A percentile compares a stretch with the other conserved stretches of the same genome.
These are phyloP conservation scores for Apiospora pterosperma DNA, from an alignment of 2,329 filamentous ascomycete genomes.

Conservation along the genomic window DNA sequence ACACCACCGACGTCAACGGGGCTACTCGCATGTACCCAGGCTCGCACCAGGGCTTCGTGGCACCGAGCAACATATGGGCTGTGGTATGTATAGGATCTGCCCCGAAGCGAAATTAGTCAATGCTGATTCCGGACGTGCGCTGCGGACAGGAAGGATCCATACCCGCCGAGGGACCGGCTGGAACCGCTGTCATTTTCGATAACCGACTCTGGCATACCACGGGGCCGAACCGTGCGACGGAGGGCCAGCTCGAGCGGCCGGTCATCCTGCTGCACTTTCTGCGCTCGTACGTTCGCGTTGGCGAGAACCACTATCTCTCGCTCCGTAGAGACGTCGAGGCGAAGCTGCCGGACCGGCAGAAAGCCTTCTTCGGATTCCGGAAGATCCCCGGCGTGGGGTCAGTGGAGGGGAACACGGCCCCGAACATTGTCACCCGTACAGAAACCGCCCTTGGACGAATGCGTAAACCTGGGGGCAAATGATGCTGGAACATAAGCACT, in stretches of 20 bases:
- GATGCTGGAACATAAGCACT: too few species aligned
- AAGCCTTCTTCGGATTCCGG: slow-evolving; percentile 16
- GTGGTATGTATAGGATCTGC: not conserved
- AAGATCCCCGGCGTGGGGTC: not conserved
- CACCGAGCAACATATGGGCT: slow-evolving; percentile 18
- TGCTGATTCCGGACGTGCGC: not conserved
- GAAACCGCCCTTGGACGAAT: too few species aligned
- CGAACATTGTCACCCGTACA: too few species aligned
- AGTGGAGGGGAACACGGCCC: not conserved
- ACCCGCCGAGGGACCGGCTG: slow-evolving; percentile 22
- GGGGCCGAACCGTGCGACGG: slow-evolving; percentile 18
- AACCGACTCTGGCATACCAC: slow-evolving; percentile 27
- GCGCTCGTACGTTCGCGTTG: slow-evolving; percentile 25
- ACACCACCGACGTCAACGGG: slow-evolving; percentile 29
- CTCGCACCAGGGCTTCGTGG: slow-evolving; percentile 18
- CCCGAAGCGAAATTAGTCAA: too few species aligned
- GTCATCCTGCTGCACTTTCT: slow-evolving; percentile 23
- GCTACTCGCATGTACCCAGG: slow-evolving; percentile 24
- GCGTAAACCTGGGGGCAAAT: too few species aligned
- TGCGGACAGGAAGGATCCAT: slow-evolving; percentile 14
- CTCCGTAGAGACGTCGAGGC: slow-evolving; percentile 24
- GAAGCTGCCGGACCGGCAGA: slow-evolving; percentile 21
- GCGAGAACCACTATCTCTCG: slow-evolving; percentile 27
- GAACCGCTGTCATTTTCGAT: slow-evolving; percentile 23
- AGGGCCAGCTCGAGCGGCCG: slow-evolving; percentile 1